These are phyloP conservation scores for Lachnellula subtilissima DNA, from an alignment of 2,329 filamentous ascomycete genomes.

Conservation along the genomic window DNA sequence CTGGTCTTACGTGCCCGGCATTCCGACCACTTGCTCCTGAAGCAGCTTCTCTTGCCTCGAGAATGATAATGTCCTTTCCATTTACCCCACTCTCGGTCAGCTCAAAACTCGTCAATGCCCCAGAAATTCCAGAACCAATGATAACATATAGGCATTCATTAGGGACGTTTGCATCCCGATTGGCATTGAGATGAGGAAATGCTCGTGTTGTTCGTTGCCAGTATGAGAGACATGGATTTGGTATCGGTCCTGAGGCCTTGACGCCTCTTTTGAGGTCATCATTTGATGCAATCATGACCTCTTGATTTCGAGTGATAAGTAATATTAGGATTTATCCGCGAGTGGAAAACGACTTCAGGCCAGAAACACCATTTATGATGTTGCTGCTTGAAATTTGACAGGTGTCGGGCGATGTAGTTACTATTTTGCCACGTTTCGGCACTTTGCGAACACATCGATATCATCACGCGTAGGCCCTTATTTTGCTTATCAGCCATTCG, in stretches of 20 bases:
- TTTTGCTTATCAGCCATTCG: too few relatives aligned
- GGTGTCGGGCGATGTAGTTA: too few relatives aligned
- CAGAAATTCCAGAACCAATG: slow-evolving; percentile 16
- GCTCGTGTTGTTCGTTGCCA: slow-evolving; percentile 43
- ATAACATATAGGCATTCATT: slow-evolving; percentile 9
- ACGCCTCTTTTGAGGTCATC: slow-evolving; percentile 1
- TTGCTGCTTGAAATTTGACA: too few relatives aligned
- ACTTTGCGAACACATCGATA: too few relatives aligned
- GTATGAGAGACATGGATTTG: slow-evolving; percentile 34
- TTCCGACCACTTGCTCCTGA: slow-evolving; percentile 33
- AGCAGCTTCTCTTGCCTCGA: slow-evolving; percentile 32
- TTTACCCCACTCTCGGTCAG: slow-evolving; percentile 17
- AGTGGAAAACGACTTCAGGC: too few relatives aligned
- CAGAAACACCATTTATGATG: too few relatives aligned
- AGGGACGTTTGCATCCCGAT: slow-evolving; percentile 31
- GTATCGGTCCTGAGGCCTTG: slow-evolving; percentile 14
- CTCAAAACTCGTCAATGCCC: slow-evolving; percentile 11
- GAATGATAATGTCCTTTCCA: slow-evolving; percentile 26
- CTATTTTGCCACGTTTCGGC: too few relatives aligned
- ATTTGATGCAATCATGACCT: slow-evolving; percentile 10
- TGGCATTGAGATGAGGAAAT: slow-evolving; percentile 38
- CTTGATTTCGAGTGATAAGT: not conserved
- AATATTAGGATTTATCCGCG: not conserved
- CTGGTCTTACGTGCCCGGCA: slow-evolving; percentile 30
- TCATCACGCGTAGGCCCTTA: too few relatives aligned